A percentile compares a stretch with the other conserved stretches of the same genome.
Conservation (phyloP, 1,139 yeast genomes). For the Pichia sp. region DNA sequence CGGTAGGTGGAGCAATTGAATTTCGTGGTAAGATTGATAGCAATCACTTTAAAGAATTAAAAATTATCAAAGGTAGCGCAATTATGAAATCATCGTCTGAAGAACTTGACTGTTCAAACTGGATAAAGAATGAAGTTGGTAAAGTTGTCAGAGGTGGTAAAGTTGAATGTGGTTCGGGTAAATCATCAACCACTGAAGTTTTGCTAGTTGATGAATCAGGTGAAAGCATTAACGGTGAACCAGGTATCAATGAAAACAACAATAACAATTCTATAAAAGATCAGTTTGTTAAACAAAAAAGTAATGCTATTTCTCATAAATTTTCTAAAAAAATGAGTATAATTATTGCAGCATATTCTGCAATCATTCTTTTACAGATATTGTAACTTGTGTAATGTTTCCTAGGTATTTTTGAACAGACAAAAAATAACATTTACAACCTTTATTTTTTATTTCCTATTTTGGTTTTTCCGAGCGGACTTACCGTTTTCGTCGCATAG, state of each 20-base stretch:
- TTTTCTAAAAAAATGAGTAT: background rate
- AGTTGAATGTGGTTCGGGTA: constrained; percentile 49
- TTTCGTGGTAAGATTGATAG: constrained; percentile 57
- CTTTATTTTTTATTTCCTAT: background rate
- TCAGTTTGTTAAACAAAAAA: constrained; percentile 1
- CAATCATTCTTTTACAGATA: constrained; percentile 5
- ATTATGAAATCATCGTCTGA: constrained; percentile 44
- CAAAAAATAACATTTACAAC: background rate
- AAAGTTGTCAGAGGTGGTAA: constrained; percentile 66
- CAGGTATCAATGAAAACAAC: constrained; percentile 19
- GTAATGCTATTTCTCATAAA: background rate
- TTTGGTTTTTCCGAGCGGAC: background rate
- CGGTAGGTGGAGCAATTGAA: constrained; percentile 74
- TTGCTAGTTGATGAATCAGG: constrained; percentile 40
- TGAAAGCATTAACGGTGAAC: constrained; percentile 24
- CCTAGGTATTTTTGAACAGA: background rate
- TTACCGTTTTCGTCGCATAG: too few species aligned
- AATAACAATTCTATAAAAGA: constrained; percentile 2
- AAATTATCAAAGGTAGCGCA: constrained; percentile 68
- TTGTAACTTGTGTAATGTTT: background rate
- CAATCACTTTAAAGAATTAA: constrained; percentile 45
- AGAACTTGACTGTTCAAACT: constrained; percentile 53
- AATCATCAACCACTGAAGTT: constrained; percentile 33
- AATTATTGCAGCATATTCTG: background rate
- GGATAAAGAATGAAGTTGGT: constrained; percentile 41